A percentile compares a stretch with the other conserved stretches of the same genome.
Conservation (phyloP, 108 stramenopile species). For the Nitzschia sp. region DNA sequence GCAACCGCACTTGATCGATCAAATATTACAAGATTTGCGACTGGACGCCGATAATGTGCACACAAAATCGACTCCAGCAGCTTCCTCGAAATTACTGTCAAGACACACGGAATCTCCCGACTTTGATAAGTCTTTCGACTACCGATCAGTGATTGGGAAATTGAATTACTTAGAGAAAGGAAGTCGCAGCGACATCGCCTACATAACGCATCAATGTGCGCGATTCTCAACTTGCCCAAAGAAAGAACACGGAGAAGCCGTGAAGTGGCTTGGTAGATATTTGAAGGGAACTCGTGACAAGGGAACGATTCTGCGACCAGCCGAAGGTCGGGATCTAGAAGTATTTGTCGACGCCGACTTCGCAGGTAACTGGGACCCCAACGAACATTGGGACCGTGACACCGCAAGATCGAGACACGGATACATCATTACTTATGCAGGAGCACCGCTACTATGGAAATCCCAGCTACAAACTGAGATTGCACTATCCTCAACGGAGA, state of each 20-base stretch:
- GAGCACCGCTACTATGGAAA: conserved; percentile 28
- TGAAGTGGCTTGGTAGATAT: conserved; percentile 44
- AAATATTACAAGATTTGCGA: conserved; percentile 17
- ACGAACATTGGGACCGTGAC: conserved; percentile 32
- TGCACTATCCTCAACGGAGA: conserved; percentile 32
- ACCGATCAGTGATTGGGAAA: conserved; percentile 39
- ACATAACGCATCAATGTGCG: conserved; percentile 40
- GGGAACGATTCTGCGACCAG: conserved; percentile 31
- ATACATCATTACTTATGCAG: conserved; percentile 37
- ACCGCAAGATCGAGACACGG: conserved; percentile 49
- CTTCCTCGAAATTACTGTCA: not conserved
- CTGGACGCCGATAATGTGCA: not conserved
- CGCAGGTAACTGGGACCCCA: conserved; percentile 41
- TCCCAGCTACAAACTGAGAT: conserved; percentile 44
- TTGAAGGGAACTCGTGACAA: conserved; percentile 32
- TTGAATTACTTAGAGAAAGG: conserved; percentile 32
- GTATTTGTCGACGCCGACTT: conserved; percentile 52
- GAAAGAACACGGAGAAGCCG: conserved; percentile 36
- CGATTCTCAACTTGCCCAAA: conserved; percentile 41
- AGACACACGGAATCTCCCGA: not conserved
- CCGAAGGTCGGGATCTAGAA: conserved; percentile 8
- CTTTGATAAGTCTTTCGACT: conserved; percentile 17
- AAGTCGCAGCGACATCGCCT: conserved; percentile 22
- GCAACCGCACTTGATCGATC: conserved; percentile 50
- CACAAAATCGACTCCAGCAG: conserved; percentile 11